Evolutionary conservation across 2,329 filamentous ascomycete species (phyloP).

Genomic region (Ascochyta rabiei): DNA sequence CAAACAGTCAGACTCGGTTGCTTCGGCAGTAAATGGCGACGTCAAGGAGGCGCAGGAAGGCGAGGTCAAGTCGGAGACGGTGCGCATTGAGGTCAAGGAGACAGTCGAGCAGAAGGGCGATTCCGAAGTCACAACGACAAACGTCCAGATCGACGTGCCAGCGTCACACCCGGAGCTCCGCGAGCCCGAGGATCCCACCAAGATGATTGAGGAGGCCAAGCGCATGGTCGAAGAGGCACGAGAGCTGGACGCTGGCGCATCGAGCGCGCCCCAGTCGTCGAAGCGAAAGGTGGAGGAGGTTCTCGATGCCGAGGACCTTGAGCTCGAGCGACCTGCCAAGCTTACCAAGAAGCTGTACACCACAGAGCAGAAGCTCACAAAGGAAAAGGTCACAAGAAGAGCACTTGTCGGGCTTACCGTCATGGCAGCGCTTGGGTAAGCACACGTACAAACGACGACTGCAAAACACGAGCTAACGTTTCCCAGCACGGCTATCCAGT

Average conservation of each 20-base stretch:
- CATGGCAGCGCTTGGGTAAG: constrained; percentile 89
- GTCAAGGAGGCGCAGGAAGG: constrained; percentile 29
- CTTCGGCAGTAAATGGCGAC: constrained; percentile 49
- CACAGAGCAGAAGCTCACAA: constrained; percentile 77
- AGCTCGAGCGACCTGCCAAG: constrained; percentile 66
- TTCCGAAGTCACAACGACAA: constrained; percentile 71
- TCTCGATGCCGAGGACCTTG: constrained; percentile 58
- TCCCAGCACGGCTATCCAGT: constrained; percentile 11
- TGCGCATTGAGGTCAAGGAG: constrained; percentile 74
- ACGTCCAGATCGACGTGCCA: constrained; percentile 78
- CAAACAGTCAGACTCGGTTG: constrained; percentile 48
- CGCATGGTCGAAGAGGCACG: constrained; percentile 82
- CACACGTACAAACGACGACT: constrained; percentile 33
- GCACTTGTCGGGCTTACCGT: constrained; percentile 86
- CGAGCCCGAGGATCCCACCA: constrained; percentile 75
- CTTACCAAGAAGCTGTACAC: constrained; percentile 69
- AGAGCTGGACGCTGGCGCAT: constrained; percentile 52
- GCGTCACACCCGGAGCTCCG: constrained; percentile 69
- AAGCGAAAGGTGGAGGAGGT: constrained; percentile 63
- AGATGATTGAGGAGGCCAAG: constrained; percentile 85
- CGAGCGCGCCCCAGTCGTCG: constrained; percentile 23
- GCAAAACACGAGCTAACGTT: not conserved
- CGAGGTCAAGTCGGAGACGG: constrained; percentile 53
- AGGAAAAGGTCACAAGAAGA: constrained; percentile 83
- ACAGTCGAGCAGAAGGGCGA: constrained; percentile 64